A percentile compares a stretch with the other conserved stretches of the same genome.
Conservation (phyloP, 2,329 filamentous ascomycete species). For the Ophiostoma pallidulum region DNA sequence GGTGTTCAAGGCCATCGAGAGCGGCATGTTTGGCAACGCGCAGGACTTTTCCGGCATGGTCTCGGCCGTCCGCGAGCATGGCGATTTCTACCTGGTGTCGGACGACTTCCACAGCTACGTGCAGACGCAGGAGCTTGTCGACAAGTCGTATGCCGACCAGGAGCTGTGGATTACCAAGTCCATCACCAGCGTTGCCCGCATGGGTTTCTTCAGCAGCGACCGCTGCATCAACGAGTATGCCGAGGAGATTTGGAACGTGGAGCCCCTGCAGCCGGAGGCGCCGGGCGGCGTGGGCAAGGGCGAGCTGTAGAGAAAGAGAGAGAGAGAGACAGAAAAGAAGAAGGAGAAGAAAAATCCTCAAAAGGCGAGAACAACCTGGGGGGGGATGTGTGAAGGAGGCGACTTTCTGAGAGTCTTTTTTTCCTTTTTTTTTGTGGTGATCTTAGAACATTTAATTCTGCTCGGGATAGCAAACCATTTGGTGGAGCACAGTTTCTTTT, state of each 20-base stretch:
- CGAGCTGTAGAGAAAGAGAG: background rate
- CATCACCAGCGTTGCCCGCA: conserved; percentile 78
- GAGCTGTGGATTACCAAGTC: conserved; percentile 88
- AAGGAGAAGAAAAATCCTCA: too few species aligned
- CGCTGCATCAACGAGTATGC: conserved; percentile 96
- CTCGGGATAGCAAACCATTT: too few species aligned
- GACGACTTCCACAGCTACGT: conserved; percentile 96
- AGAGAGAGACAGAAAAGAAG: too few species aligned
- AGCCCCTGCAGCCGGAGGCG: conserved; percentile 54
- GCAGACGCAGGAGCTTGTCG: conserved; percentile 81
- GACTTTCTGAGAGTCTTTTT: too few species aligned
- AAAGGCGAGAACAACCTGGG: too few species aligned
- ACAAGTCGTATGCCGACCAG: conserved; percentile 84
- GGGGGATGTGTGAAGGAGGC: too few species aligned
- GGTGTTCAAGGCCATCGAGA: conserved; percentile 77
- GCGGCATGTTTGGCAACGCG: conserved; percentile 70
- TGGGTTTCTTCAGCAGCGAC: conserved; percentile 97
- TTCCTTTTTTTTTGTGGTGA: background rate
- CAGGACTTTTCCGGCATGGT: conserved; percentile 74
- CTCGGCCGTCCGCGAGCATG: conserved; percentile 78
- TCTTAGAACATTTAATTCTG: background rate
- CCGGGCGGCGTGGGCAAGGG: conserved; percentile 8
- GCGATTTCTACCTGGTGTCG: conserved; percentile 95
- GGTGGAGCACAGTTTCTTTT: too few species aligned
- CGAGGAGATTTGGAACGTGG: conserved; percentile 93